These are phyloP conservation scores for Esteya vermicola DNA, from an alignment of 2,329 filamentous ascomycete genomes.

Conservation along the genomic window DNA sequence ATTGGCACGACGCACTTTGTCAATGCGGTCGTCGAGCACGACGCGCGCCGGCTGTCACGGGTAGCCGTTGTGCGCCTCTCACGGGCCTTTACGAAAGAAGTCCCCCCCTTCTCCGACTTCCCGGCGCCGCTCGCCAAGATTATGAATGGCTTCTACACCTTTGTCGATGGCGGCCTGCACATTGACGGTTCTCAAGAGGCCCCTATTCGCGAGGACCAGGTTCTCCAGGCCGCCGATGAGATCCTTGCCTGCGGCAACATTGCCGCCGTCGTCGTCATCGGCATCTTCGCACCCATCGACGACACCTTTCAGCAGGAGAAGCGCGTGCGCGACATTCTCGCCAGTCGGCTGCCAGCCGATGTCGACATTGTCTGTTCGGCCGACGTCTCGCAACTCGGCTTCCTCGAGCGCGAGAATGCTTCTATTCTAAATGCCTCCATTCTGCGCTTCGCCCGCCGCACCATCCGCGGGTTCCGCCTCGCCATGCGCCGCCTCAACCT, in stretches of 20 bases:
- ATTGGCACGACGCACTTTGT: slow-evolving; percentile 14
- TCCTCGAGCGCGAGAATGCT: slow-evolving; percentile 37
- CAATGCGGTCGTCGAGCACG: slow-evolving; percentile 12
- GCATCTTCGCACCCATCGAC: slow-evolving; percentile 45
- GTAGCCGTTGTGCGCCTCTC: slow-evolving; percentile 20
- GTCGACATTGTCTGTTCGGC: slow-evolving; percentile 17
- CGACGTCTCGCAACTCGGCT: slow-evolving; percentile 19
- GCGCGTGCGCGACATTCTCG: slow-evolving; percentile 30
- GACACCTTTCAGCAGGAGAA: slow-evolving; percentile 36
- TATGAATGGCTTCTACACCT: slow-evolving; percentile 29
- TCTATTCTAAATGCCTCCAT: slow-evolving; percentile 38
- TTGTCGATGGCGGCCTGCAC: slow-evolving; percentile 37
- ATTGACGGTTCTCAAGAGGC: slow-evolving; percentile 33
- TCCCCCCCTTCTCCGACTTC: slow-evolving; percentile 24
- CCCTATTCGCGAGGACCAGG: slow-evolving; percentile 25
- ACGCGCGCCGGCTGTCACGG: slow-evolving; percentile 11
- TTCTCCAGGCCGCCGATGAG: slow-evolving; percentile 5
- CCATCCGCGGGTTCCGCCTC: slow-evolving; percentile 27
- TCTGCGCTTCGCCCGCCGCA: slow-evolving; percentile 28
- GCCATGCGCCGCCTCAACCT: slow-evolving; percentile 27
- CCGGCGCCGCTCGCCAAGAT: slow-evolving; percentile 24
- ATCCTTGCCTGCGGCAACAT: slow-evolving; percentile 14
- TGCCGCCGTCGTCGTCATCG: slow-evolving; percentile 36
- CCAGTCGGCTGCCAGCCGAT: slow-evolving; percentile 27
- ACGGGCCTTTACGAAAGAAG: slow-evolving; percentile 18